Conservation (phyloP, 306 rosid species). For the Vicia villosa region DNA sequence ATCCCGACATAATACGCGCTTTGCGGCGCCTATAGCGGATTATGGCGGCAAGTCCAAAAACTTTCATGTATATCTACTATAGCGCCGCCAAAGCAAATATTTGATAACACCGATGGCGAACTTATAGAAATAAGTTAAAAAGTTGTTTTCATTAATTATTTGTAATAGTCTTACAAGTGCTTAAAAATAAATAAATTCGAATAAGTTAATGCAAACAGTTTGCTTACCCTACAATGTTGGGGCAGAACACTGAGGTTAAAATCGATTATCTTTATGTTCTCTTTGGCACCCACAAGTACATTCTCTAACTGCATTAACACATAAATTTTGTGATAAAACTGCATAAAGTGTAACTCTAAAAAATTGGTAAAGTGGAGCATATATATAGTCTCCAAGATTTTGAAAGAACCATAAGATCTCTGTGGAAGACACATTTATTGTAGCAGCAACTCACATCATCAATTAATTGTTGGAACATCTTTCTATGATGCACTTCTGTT, state of each 20-base stretch:
- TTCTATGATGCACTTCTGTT: constrained; percentile 63
- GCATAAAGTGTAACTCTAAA: background rate
- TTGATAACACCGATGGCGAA: background rate
- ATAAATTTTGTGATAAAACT: constrained; percentile 8
- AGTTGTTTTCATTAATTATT: background rate
- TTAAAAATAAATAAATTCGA: background rate
- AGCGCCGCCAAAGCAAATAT: no score
- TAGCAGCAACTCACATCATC: constrained; percentile 88
- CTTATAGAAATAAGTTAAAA: background rate
- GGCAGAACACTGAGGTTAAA: constrained; percentile 94
- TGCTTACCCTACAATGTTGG: constrained; percentile 68
- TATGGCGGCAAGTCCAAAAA: no score
- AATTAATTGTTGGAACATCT: constrained; percentile 77
- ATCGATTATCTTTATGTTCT: constrained; percentile 79
- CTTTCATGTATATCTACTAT: no score
- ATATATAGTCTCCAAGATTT: background rate
- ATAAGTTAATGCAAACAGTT: background rate
- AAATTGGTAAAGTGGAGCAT: no score
- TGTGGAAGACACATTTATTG: constrained; percentile 80
- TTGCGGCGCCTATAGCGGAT: no score
- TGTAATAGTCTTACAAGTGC: background rate
- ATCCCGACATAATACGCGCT: no score
- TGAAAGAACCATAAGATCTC: constrained; percentile 80
- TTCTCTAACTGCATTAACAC: constrained; percentile 72
- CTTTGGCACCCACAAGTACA: constrained; percentile 70